phyloP scores from a whole-genome alignment of 352 stramenopile species.

The Globisporangium viniferum region DNA sequence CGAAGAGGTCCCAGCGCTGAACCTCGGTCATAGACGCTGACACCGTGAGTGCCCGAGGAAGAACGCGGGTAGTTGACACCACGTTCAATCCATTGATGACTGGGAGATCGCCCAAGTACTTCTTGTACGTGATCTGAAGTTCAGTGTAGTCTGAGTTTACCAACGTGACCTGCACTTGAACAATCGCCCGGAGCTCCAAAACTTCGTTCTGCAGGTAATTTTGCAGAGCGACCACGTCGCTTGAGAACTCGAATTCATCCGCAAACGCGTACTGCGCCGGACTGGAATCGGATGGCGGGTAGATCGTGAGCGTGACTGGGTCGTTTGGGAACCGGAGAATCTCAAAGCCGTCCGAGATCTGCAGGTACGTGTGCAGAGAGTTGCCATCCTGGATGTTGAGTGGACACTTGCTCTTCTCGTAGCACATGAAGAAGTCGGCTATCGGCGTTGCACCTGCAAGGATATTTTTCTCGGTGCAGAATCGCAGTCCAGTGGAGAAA shows the following conservation, averaged over 20 bases:
- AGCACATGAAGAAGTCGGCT: conserved; percentile 17
- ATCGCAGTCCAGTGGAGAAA: not conserved
- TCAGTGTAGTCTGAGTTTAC: not conserved
- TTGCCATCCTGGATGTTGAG: conserved; percentile 6
- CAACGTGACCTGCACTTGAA: not conserved
- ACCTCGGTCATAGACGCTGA: not conserved
- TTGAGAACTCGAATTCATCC: conserved; percentile 9
- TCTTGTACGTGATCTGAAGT: conserved; percentile 6
- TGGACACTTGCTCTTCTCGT: conserved; percentile 7
- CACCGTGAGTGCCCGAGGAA: not conserved
- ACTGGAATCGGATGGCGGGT: not conserved
- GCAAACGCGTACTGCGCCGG: not conserved
- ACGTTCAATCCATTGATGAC: not conserved
- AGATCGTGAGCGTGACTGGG: conserved; percentile 1
- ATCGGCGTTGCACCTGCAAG: conserved; percentile 8
- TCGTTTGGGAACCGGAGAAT: not conserved
- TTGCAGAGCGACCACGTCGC: not conserved
- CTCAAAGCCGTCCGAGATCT: conserved; percentile 2
- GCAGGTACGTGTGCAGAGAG: conserved; percentile 1
- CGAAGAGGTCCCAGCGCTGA: conserved; percentile 4
- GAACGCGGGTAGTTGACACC: not conserved
- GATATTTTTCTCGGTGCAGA: not conserved
- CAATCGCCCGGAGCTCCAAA: not conserved
- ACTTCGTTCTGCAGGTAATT: conserved; percentile 2
- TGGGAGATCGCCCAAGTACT: conserved; percentile 11